Evolutionary conservation across 2,329 filamentous ascomycete genomes (phyloP), one percentile per base, ranked within the genome.

Genomic region (Beauveria varroae): DNA sequence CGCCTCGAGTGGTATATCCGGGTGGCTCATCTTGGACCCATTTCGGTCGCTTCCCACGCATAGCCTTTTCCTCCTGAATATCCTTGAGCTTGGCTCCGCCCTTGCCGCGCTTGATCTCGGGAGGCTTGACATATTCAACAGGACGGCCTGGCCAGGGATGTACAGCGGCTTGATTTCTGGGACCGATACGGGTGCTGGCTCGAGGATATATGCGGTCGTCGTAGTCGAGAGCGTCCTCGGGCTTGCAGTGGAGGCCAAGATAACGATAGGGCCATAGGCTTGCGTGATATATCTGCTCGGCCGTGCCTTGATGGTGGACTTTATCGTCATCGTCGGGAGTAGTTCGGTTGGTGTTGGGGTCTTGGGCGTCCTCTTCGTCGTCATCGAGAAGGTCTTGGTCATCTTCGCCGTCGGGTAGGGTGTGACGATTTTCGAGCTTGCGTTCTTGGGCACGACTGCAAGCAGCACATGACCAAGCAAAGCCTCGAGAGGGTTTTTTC

Each of bases 251-350:
- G 67, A 96, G 92, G 43, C 95, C 95, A 7, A 99, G 78, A 73
- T 99, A 99, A 63, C 95, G 86, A 78, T 95, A 98, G 2, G 92
- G 93, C 95, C 95, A 99, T 69, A 97, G 84, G 69, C 91, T 95
- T 37, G 93, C 92, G 67, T 97, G 89, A 62, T 95, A 91, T 62
- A 93, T 89, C 72, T 98, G 93, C 70, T 96, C 92, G 61, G 89
- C 85, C 0, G 93, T 97, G 53, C 79, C 85, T 57, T 81, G 77
- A 53, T 81, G 80, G 61, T 85, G 81, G 3, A 74, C 70, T 40
- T 79, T 75, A 20, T 85, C 82, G 46, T 83, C 79, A 50, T 85
- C 82, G 9, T 81, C 80, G 12, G 87, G 86, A 60, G 86, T 92
- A 54, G 85, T 89, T 66, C 80, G 79, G 57, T 78, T 79, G n/a